phyloP scores from a whole-genome alignment of 257 asterid genomes.

The Salvia splendens region DNA sequence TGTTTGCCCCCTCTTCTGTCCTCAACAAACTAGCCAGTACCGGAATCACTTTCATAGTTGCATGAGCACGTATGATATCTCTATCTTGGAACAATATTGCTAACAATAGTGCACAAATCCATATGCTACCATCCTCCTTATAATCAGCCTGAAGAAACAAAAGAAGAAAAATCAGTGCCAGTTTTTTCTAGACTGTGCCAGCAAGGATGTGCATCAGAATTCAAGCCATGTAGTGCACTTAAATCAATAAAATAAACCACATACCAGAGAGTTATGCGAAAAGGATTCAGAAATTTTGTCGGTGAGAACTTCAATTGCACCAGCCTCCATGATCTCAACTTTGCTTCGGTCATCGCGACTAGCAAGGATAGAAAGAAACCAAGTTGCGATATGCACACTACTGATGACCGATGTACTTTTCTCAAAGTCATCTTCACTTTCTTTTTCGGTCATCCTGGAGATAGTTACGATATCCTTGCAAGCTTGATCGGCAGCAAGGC shows the following conservation, averaged over 20 bases:
- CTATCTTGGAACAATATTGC: slow-evolving; percentile 85
- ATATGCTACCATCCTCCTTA: slow-evolving; percentile 79
- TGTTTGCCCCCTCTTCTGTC: slow-evolving; percentile 82
- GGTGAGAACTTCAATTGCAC: slow-evolving; percentile 86
- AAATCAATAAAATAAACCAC: slow-evolving; percentile 3
- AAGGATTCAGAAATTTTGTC: slow-evolving; percentile 72
- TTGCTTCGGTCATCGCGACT: slow-evolving; percentile 70
- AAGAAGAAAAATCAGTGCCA: neutral
- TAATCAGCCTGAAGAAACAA: slow-evolving; percentile 63
- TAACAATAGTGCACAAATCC: slow-evolving; percentile 78
- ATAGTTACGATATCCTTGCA: slow-evolving; percentile 61
- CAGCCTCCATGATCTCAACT: slow-evolving; percentile 86
- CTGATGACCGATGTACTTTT: slow-evolving; percentile 69
- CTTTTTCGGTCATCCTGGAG: slow-evolving; percentile 60
- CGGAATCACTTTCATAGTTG: slow-evolving; percentile 86
- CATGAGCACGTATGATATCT: slow-evolving; percentile 80
- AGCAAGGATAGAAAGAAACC: slow-evolving; percentile 92
- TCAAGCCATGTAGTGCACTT: slow-evolving; percentile 17
- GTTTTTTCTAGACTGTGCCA: slow-evolving; percentile 19
- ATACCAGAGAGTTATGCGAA: slow-evolving; percentile 73
- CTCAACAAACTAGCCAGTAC: slow-evolving; percentile 78
- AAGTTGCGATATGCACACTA: slow-evolving; percentile 74
- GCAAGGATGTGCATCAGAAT: slow-evolving; percentile 10
- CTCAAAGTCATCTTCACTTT: slow-evolving; percentile 44
- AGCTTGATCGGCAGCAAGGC: slow-evolving; percentile 53